Conservation (phyloP, 345 rosid species). For the Melaleuca alternifolia region DNA sequence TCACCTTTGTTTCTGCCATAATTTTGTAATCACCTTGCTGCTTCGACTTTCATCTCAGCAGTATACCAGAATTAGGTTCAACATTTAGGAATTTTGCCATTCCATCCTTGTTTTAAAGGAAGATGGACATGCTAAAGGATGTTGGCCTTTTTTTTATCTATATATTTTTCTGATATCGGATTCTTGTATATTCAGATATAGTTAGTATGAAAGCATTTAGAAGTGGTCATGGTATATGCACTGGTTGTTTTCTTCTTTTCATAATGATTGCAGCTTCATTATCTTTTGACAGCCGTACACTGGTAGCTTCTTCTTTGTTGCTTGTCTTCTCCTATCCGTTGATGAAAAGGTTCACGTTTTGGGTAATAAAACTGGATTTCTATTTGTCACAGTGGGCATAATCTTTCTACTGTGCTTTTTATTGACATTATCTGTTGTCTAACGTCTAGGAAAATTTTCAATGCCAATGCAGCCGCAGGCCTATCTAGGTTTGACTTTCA, state of each 20-base stretch:
- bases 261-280: background rate
- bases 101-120: background rate
- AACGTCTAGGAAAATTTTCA: background rate
- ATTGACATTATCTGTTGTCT: background rate
- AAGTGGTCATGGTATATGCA: background rate
- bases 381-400: background rate
- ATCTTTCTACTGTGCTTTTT: background rate
- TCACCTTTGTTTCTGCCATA: background rate
- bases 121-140: background rate
- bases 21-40: background rate
- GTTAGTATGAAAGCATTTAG: background rate
- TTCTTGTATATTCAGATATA: background rate
- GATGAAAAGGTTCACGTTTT: slow-evolving; percentile 90
- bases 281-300: slow-evolving; percentile 40
- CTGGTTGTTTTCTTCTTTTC: background rate
- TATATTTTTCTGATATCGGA: background rate
- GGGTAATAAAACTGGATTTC: slow-evolving; percentile 37
- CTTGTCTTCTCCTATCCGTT: slow-evolving; percentile 91
- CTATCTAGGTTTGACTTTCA: slow-evolving; percentile 77
- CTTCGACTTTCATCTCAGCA: background rate
- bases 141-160: background rate
- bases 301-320: slow-evolving; percentile 85
- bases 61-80: background rate
- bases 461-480: slow-evolving; percentile 75
- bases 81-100: background rate